Evolutionary conservation across 495 filamentous ascomycete species (phyloP), one percentile per base, ranked within the genome.

Genomic region (Hypomontagnella monticulosa): DNA sequence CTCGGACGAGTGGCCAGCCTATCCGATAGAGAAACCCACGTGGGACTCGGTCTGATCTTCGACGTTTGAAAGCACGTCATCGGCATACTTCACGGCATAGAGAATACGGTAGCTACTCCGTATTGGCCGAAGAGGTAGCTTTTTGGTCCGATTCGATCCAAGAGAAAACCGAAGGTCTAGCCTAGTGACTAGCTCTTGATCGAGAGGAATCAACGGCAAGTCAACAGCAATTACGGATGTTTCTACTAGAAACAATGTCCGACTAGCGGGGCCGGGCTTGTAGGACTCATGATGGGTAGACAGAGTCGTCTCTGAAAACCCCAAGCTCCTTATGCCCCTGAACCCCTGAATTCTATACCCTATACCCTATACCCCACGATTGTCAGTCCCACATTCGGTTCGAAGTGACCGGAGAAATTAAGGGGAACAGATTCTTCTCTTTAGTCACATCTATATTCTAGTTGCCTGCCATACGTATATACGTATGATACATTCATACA

Each of bases 51-150:
- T 41, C 50, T 42, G 42, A 51, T 36, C 33, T 42, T 53, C 52
- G 19, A 41, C 34, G 34, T 58, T 41, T 8, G 19, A 20, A 50
- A 63, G 59, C 48, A 63, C 53, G 58, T 63, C 65, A 68, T 59
- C 36, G 27, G 15, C 19, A 51, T 62, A 12, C 30, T 53, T 47
- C 32, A 44, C 49, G 37, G 20, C 11, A 19, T 36, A 23, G 42
- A 40, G 16, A 49, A 44, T 41, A 42, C 54, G 32, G 33, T 48
- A 16, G 41, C 2, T 37, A 12, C 37, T 33, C 16, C 34, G 20
- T 43, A 32, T 40, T 44, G 37, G 20, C n/a, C 16, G 37, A 36
- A 27, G 11, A 41, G 14, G 23, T 11, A 44, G 9, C 36, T 27
- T 15, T 4, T 9, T 6, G 6, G 15, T 34, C 8, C 10, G 8